These are phyloP conservation scores for Stachybotrys chartarum DNA, from an alignment of 2,329 filamentous ascomycete species.

Conservation along the genomic window DNA sequence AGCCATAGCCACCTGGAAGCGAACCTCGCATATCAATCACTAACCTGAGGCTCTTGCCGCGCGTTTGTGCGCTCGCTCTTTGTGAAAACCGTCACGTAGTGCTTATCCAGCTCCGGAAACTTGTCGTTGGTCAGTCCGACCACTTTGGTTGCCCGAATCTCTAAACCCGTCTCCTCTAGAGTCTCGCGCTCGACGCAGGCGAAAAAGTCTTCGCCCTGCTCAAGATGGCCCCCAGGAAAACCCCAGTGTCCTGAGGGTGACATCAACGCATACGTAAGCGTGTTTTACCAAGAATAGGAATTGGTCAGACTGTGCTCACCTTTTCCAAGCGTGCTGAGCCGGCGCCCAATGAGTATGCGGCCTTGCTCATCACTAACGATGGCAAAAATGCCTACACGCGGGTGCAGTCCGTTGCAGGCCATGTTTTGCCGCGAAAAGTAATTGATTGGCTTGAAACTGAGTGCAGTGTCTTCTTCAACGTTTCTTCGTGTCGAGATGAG, in stretches of 20 bases:
- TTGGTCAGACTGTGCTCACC: not conserved
- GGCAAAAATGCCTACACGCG: not conserved
- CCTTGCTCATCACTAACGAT: constrained; percentile 1
- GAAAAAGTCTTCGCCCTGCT: constrained; percentile 7
- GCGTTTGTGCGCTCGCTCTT: constrained; percentile 1
- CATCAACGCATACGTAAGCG: not conserved
- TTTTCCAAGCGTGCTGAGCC: not conserved
- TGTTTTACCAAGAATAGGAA: not conserved
- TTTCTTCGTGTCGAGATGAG: too few species aligned
- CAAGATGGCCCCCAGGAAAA: constrained; percentile 9
- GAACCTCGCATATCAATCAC: not conserved
- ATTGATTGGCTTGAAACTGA: too few species aligned
- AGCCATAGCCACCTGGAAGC: not conserved
- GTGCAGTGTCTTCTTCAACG: too few species aligned
- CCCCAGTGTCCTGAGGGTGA: constrained; percentile 1
- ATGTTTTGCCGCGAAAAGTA: not conserved
- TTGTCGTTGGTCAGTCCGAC: constrained; percentile 8
- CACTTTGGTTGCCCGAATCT: constrained; percentile 2
- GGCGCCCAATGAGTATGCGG: not conserved
- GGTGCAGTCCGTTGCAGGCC: constrained; percentile 1
- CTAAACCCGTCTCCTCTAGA: constrained; percentile 9
- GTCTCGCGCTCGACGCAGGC: constrained; percentile 9
- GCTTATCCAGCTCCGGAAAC: constrained; percentile 7
- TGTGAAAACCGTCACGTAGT: constrained; percentile 9
- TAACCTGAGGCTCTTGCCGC: constrained; percentile 1